Evolutionary conservation across 208 protist species (phyloP).

Genomic region (Trypanosoma vivax): DNA sequence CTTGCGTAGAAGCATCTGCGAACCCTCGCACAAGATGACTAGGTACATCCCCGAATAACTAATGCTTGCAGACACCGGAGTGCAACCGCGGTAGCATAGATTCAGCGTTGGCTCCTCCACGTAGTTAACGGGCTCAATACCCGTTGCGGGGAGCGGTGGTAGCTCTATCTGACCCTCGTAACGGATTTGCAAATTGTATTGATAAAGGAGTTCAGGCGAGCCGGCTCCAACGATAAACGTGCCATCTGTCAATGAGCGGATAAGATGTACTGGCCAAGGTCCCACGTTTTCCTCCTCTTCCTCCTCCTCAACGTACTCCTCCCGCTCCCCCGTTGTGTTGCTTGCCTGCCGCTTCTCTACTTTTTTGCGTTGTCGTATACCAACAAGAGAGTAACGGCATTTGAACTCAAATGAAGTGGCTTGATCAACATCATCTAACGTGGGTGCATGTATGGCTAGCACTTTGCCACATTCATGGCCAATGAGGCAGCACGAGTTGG

Average conservation of each 20-base stretch:
- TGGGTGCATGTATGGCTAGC: slow-evolving; percentile 48
- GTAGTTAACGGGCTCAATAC: slow-evolving; percentile 75
- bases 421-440: slow-evolving; percentile 43
- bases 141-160: slow-evolving; percentile 79
- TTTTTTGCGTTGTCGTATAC: slow-evolving; percentile 62
- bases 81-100: slow-evolving; percentile 63
- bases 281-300: slow-evolving; percentile 66
- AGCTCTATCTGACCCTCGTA: slow-evolving; percentile 49
- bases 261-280: slow-evolving; percentile 57
- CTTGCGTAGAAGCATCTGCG: slow-evolving; percentile 22
- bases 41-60: slow-evolving; percentile 14
- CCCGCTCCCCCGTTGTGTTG: slow-evolving; percentile 30
- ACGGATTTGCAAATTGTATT: slow-evolving; percentile 49
- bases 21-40: slow-evolving; percentile 39
- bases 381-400: slow-evolving; percentile 55
- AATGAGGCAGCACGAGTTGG: slow-evolving; percentile 46
- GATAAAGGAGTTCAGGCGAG: slow-evolving; percentile 68
- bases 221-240: slow-evolving; percentile 54
- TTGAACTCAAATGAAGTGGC: slow-evolving; percentile 60
- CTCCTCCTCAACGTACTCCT: slow-evolving; percentile 50
- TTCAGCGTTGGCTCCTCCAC: slow-evolving; percentile 87
- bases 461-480: slow-evolving; percentile 65
- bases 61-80: slow-evolving; percentile 34
- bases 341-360: slow-evolving; percentile 49
- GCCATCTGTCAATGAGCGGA: slow-evolving; percentile 36